Base-by-base conservation (phyloP, 1,284 basidiomycete genomes). In the Marasmius sp. region DNA sequence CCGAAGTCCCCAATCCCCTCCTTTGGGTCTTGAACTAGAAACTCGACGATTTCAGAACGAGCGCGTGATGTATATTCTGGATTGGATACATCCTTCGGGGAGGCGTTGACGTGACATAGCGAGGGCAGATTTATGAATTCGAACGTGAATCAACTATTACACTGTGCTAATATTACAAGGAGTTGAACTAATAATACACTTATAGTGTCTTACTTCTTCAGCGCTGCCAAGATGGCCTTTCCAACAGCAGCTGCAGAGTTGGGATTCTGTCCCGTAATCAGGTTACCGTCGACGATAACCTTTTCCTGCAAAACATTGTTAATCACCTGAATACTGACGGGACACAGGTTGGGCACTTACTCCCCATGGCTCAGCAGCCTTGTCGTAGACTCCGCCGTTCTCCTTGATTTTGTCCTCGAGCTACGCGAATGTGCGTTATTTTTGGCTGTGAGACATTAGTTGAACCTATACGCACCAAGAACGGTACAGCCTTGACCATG, bases 221-320 rank as follows among this genome's bases (percentile, higher is more conserved):
- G 48, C 22, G 53, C 62, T 52, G 49, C 58, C 14, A 84, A 72
- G 60, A 88, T 74, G 14, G 74, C 82, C 66, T 86, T 74, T 20
- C 75, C 86, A 38, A 87, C 64, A 0, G 75, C 75, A 48, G 69
- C 73, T 20, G 88, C 86, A 48, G 85, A 87, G 6, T 83, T 85
- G 2, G 90, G 89, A 75, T 92, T 92, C 70, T 89, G 89, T n/a
- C 91, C 91, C 38, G 88, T 89, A 51, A 77, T 70, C 36, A 82
- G 69, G 9, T 75, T 68, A 2, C 79, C 77, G 63, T 81, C 78
- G 9, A 79, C 74, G 8, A 81, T 75, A 14, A 82, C 78, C 49
- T 81, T 72, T 18, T 67, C 56, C 79, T 83, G 52, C 49, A 53
- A 18, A 4, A 39, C 43, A 39, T 41, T 11, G 22, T 45, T 14